Evolutionary conservation across 31 red algal species (phyloP).

Genomic region (Odonthalia washingtoniensis): DNA sequence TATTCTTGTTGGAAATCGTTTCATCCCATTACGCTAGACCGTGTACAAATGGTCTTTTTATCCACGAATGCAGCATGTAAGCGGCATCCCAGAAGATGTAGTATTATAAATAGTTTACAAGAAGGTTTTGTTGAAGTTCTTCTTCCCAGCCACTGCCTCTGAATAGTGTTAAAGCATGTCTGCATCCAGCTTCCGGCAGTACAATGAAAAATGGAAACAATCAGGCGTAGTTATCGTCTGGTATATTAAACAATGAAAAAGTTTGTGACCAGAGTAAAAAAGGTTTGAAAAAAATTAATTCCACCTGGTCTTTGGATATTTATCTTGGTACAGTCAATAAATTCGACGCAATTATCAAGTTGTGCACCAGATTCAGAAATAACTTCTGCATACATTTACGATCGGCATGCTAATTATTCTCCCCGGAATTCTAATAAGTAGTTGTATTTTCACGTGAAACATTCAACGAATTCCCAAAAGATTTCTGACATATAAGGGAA

Average conservation of each 20-base stretch:
- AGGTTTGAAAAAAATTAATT: too few species aligned
- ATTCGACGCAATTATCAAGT: too few species aligned
- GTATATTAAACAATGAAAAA: neutral
- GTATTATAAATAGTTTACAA: neutral
- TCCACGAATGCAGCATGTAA: neutral
- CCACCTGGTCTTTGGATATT: too few species aligned
- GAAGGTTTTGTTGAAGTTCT: neutral
- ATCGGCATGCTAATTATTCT: too few species aligned
- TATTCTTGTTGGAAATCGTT: neutral
- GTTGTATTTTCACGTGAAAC: too few species aligned
- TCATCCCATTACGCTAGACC: neutral
- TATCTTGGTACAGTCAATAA: too few species aligned
- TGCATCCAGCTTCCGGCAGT: neutral
- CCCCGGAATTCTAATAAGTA: too few species aligned
- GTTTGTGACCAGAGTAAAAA: neutral
- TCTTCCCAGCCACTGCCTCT: neutral
- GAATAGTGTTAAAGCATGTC: neutral
- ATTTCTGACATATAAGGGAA: too few species aligned
- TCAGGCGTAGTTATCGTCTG: neutral
- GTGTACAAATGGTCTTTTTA: neutral
- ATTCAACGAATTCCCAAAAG: too few species aligned
- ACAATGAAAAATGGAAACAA: neutral
- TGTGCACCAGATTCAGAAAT: too few species aligned
- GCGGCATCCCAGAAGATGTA: neutral
- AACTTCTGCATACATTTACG: too few species aligned